phyloP scores from a whole-genome alignment of 1,284 basidiomycete genomes.

The Sporisorium graminicola region DNA sequence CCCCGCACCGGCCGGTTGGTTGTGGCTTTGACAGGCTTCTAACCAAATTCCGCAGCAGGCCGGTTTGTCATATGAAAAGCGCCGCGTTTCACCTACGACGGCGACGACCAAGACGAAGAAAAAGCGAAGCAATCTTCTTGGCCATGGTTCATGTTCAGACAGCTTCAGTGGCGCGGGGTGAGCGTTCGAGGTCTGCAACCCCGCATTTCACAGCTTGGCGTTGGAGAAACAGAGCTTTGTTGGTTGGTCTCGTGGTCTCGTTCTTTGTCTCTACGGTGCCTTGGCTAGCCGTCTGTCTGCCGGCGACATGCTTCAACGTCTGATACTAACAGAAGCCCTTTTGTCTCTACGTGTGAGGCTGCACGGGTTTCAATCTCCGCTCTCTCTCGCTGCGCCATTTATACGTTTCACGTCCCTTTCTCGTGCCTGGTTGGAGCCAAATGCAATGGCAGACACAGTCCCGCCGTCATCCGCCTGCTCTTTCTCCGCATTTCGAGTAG shows the following conservation, averaged over 20 bases:
- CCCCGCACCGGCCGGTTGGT: neutral
- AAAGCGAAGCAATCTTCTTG: too few species aligned
- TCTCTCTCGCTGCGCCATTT: too few species aligned
- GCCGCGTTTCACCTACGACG: neutral
- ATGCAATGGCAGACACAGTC: too few species aligned
- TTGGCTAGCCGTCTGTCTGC: too few species aligned
- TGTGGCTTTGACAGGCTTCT: neutral
- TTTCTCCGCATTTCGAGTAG: conserved; percentile 23
- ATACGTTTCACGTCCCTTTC: neutral
- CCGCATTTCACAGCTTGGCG: neutral
- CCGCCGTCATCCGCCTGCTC: neutral
- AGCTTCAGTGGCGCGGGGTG: too few species aligned
- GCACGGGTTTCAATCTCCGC: conserved; percentile 1
- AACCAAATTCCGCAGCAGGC: too few species aligned
- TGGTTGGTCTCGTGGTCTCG: neutral
- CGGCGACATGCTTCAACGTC: neutral
- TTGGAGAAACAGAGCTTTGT: neutral
- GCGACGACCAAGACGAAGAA: too few species aligned
- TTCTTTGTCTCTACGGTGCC: too few species aligned
- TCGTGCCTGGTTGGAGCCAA: neutral
- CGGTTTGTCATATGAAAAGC: neutral
- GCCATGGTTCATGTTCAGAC: too few species aligned
- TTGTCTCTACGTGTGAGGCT: neutral
- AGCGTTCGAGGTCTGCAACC: neutral
- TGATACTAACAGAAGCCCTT: neutral